Conservation (phyloP, 2,329 filamentous ascomycete species). For the Cercospora beticola region DNA sequence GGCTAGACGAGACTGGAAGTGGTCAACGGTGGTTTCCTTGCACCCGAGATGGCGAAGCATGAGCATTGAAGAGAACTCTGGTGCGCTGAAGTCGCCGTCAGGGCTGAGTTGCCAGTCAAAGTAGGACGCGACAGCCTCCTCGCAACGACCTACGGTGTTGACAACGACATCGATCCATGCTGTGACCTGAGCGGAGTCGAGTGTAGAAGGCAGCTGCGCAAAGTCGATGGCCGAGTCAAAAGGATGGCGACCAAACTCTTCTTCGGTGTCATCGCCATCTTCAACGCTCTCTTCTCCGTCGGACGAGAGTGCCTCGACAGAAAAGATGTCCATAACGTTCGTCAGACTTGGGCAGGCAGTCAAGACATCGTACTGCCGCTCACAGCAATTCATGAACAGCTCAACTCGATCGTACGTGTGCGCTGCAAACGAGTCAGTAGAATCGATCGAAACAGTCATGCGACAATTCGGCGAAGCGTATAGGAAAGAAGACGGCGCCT, state of each 20-base stretch:
- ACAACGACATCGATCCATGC: conserved; percentile 12
- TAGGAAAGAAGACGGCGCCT: not conserved
- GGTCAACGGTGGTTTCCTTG: not conserved
- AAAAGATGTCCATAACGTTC: not conserved
- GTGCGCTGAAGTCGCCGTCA: conserved; percentile 11
- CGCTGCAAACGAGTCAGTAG: not conserved
- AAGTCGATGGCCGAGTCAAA: conserved; percentile 10
- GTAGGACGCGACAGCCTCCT: not conserved
- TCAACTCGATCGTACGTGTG: not conserved
- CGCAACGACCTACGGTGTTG: conserved; percentile 3
- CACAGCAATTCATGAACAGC: not conserved
- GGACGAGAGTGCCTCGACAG: not conserved
- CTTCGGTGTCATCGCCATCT: not conserved
- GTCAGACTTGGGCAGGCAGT: not conserved
- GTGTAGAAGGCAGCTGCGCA: conserved; percentile 1
- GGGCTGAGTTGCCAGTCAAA: conserved; percentile 16
- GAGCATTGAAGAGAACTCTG: not conserved
- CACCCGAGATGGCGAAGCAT: conserved; percentile 8
- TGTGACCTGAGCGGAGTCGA: not conserved
- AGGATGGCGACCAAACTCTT: not conserved
- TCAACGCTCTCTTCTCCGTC: not conserved
- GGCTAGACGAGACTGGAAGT: not conserved
- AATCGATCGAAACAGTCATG: conserved; percentile 7
- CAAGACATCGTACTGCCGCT: conserved; percentile 8
- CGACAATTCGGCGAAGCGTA: not conserved